Base-by-base conservation (phyloP, 2,329 filamentous ascomycete species). In the Aspergillus niger region DNA sequence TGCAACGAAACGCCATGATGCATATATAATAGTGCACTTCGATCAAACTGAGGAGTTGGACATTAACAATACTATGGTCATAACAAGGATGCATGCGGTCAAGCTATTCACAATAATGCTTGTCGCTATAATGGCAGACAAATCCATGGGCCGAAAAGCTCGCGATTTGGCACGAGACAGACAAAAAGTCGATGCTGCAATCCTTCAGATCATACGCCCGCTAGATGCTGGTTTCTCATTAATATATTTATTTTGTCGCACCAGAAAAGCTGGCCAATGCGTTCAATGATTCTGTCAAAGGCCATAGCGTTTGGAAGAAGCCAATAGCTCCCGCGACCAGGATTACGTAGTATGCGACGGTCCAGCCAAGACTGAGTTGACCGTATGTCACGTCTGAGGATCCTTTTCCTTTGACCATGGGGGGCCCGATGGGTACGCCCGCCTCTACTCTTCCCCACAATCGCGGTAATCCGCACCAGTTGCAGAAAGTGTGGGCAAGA, bases 401-500 rank as follows among this genome's bases (percentile, higher is more conserved):
- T 53, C 81, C 77, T 57, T 81, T 81, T 55, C 79, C 79, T 52
- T 76, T 72, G 11, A 66, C 58, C 43, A 74, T 38, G 8, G 70
- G 69, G 10, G 72, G 65, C 13, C 76, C 73, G 13, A 79, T 75
- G 15, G 76, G 74, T 28, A 79, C 72, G 3, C 73, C 75, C 3
- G 77, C 85, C 68, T 88, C 85, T 3, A 97, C 86, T 8, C 85
- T 81, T 0, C 95, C 94, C 88, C 91, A 96, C 60, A 98, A 78
- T 6, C 92, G 85, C 22, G 95, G 95, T 53, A 98, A 80, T 7
- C 95, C 95, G 84, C 93, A 91, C 80, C 86, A 90, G 73, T 99
- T 99, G 80, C 95, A 99, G 73, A 98, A 95, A 8, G 86, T 84
- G 72, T 99, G 95, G 5, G 91, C 89, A 20, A 88, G 72, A 56